A percentile compares a stretch with the other conserved stretches of the same genome.
Evolutionary conservation across 1,284 basidiomycete genomes (phyloP).

Genomic region (Flammula alnicola): DNA sequence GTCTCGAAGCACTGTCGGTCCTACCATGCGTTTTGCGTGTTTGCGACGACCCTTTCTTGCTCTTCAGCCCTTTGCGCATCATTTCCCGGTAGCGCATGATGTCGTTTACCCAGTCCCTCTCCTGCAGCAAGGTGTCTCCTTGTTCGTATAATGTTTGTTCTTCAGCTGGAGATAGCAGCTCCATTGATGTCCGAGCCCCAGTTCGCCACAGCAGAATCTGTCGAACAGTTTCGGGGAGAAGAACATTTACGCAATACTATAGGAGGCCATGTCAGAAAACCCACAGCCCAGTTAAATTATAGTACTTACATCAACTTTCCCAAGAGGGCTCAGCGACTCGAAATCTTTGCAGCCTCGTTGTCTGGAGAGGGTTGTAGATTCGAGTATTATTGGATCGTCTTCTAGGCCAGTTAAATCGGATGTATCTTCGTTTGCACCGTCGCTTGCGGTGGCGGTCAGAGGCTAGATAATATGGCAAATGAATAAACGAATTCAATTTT

Average conservation of each 20-base stretch:
- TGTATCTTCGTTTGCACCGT: slow-evolving; percentile 14
- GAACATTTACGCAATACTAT: slow-evolving; percentile 74
- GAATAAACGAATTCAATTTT: background rate
- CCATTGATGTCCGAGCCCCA: slow-evolving; percentile 53
- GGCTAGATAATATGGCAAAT: background rate
- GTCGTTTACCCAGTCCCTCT: slow-evolving; percentile 71
- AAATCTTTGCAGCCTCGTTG: slow-evolving; percentile 52
- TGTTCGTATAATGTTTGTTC: slow-evolving; percentile 58
- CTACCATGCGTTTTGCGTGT: slow-evolving; percentile 4
- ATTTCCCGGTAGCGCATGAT: slow-evolving; percentile 53
- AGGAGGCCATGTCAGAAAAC: background rate
- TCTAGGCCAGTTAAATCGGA: slow-evolving; percentile 14
- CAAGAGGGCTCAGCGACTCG: slow-evolving; percentile 53
- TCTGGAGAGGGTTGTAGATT: slow-evolving; percentile 1
- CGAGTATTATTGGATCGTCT: slow-evolving; percentile 1
- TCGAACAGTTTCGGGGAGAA: slow-evolving; percentile 68
- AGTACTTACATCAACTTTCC: slow-evolving; percentile 60
- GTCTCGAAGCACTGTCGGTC: slow-evolving; percentile 21
- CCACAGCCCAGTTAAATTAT: background rate
- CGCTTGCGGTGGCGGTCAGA: background rate
- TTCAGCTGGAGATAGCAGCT: slow-evolving; percentile 53
- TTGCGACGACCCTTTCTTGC: slow-evolving; percentile 13
- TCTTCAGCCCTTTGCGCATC: slow-evolving; percentile 34
- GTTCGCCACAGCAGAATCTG: slow-evolving; percentile 73
- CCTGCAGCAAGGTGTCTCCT: slow-evolving; percentile 49